Evolutionary conservation across 1,284 basidiomycete species (phyloP), one percentile per base, ranked within the genome.

Genomic region (Leccinum solheimii): DNA sequence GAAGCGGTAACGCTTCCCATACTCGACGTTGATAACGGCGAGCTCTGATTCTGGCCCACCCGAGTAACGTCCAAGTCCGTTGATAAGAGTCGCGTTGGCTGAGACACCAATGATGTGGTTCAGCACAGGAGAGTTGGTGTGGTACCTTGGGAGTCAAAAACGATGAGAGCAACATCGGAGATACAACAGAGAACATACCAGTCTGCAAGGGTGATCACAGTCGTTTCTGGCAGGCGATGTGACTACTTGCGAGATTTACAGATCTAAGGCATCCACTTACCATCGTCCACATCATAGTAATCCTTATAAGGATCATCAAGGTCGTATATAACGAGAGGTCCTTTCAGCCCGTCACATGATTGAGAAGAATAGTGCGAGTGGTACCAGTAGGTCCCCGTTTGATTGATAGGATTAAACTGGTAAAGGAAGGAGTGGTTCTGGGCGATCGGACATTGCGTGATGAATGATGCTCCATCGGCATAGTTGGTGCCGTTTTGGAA

Each of bases 371-470:
- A 76, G 64, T 82, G 81, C 3, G 79, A 80, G 63, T 81, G 81
- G 57, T 80, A 83, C 70, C 81, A 83, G 64, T 75, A 78, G 2
- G 80, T 78, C 10, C 81, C 77, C 27, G 70, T 66, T 59, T 76
- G 78, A 45, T 69, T 66, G 36, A n/a, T 32, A 2, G 68, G 66
- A 1, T 63, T 64, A 48, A 78, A 79, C 49, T 62, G 65, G 67
- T 82, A 76, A 10, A 76, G 74, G 67, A 79, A 81, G 8, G 71
- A 71, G 14, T 62, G 43, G 5, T 75, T 76, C 10, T 77, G 68
- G 11, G 72, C 62, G 53, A 81, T 80, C 0, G 83, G 81, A 50
- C 83, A 84, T 67, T 81, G 80, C 32, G 79, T 77, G 26, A 81
- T 69, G 38, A 75, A 72, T 1, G 70, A 52, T 54, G 57, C 48